Conservation (phyloP, 495 filamentous ascomycete species). For the Penicillium fimorum region DNA sequence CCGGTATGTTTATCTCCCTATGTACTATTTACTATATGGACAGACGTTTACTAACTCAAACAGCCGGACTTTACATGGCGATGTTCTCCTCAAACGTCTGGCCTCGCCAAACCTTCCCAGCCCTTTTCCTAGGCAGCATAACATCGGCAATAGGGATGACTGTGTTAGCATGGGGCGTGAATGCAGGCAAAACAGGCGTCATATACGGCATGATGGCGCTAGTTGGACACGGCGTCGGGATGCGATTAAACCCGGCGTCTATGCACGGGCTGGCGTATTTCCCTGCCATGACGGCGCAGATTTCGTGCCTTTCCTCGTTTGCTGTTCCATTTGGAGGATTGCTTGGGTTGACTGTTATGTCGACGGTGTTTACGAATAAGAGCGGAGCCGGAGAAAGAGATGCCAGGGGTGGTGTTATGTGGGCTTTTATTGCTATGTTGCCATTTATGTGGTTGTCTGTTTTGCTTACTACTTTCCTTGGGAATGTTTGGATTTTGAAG, state of each 20-base stretch:
- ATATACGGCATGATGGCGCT: constrained; percentile 62
- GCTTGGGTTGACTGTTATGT: constrained; percentile 57
- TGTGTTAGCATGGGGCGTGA: constrained; percentile 48
- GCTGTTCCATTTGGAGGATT: constrained; percentile 57
- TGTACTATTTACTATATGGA: neutral
- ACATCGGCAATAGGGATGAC: constrained; percentile 47
- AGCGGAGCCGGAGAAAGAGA: constrained; percentile 30
- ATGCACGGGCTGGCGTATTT: constrained; percentile 57
- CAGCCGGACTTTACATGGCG: constrained; percentile 51
- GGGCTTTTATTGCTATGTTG: constrained; percentile 54
- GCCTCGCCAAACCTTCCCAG: constrained; percentile 54
- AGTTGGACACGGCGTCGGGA: constrained; percentile 54
- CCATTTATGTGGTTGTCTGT: constrained; percentile 53
- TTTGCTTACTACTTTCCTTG: constrained; percentile 43
- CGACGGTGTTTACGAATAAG: constrained; percentile 59
- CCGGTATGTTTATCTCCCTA: constrained; percentile 20
- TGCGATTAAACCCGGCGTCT: constrained; percentile 45
- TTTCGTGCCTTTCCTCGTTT: constrained; percentile 52
- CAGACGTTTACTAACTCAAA: neutral
- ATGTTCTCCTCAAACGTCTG: constrained; percentile 55
- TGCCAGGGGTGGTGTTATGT: constrained; percentile 47
- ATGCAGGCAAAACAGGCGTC: constrained; percentile 31
- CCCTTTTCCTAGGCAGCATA: constrained; percentile 49
- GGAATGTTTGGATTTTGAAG: constrained; percentile 54
- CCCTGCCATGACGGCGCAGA: constrained; percentile 47